These are phyloP conservation scores for Ustilago esculenta DNA, from an alignment of 1,284 basidiomycete genomes.

Conservation along the genomic window DNA sequence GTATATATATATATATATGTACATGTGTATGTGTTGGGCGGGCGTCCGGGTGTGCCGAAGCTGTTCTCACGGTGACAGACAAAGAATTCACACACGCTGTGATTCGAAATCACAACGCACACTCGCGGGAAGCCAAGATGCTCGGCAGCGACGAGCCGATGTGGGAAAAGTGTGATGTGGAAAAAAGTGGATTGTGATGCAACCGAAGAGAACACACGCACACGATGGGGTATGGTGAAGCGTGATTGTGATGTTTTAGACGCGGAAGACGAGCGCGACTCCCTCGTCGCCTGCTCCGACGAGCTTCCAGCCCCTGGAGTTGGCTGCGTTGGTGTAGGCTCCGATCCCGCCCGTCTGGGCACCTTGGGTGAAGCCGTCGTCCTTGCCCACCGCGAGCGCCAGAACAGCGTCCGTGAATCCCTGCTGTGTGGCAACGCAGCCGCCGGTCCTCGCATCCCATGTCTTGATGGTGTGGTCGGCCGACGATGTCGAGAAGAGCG, in stretches of 20 bases:
- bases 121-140: too few species aligned
- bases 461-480: slow-evolving; percentile 85
- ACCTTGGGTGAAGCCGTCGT: slow-evolving; percentile 66
- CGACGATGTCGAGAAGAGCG: slow-evolving; percentile 74
- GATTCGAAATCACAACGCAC: too few species aligned
- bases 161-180: slow-evolving; percentile 2
- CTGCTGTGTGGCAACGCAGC: slow-evolving; percentile 79
- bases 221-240: slow-evolving; percentile 30
- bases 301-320: slow-evolving; percentile 61
- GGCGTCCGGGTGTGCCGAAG: too few species aligned
- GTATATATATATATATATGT: too few species aligned
- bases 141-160: background rate
- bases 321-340: slow-evolving; percentile 47
- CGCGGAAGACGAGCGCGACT: slow-evolving; percentile 64
- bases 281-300: slow-evolving; percentile 66
- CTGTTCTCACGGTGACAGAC: too few species aligned
- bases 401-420: slow-evolving; percentile 87
- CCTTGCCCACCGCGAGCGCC: slow-evolving; percentile 74
- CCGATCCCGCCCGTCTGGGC: slow-evolving; percentile 65
- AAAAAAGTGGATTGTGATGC: too few species aligned
- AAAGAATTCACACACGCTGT: too few species aligned
- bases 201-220: too few species aligned
- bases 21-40: too few species aligned
- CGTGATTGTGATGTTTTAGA: slow-evolving; percentile 11
- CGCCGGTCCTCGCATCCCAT: slow-evolving; percentile 90